Evolutionary conservation across 2,329 filamentous ascomycete genomes (phyloP).

Genomic region (Alternaria angustiovoidea): DNA sequence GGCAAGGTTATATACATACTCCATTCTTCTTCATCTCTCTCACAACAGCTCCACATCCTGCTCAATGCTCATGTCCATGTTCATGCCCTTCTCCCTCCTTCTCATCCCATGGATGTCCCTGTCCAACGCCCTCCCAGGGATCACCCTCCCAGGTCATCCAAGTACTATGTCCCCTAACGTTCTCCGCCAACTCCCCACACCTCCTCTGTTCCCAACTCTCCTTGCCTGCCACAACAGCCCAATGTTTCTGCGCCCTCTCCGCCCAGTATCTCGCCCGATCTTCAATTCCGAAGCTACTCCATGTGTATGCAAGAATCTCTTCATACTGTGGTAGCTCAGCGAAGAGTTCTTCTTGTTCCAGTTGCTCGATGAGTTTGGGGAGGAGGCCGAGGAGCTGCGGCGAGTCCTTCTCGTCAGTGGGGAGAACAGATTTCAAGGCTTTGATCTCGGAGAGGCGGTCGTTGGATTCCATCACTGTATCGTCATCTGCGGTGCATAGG

Average conservation of each 20-base stretch:
- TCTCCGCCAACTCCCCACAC: constrained; percentile 27
- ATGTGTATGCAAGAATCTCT: constrained; percentile 47
- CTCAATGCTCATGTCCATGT: constrained; percentile 7
- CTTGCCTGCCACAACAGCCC: constrained; percentile 37
- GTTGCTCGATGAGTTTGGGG: constrained; percentile 32
- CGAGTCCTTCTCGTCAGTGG: constrained; percentile 25
- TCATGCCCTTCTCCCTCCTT: constrained; percentile 10
- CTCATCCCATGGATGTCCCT: constrained; percentile 21
- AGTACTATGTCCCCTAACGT: constrained; percentile 36
- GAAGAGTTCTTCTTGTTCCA: constrained; percentile 40
- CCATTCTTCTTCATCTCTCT: not conserved
- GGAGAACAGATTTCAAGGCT: constrained; percentile 35
- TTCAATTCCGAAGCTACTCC: constrained; percentile 35
- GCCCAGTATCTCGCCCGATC: constrained; percentile 41
- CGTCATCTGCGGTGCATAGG: constrained; percentile 33
- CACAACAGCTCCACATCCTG: not conserved
- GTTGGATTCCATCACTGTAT: constrained; percentile 31
- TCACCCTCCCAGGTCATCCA: constrained; percentile 40
- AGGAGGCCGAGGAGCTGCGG: constrained; percentile 35
- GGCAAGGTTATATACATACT: not conserved
- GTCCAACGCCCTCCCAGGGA: constrained; percentile 24
- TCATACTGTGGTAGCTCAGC: constrained; percentile 38
- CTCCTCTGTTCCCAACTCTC: constrained; percentile 38
- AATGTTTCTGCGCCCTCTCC: constrained; percentile 32
- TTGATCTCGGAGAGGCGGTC: constrained; percentile 37